Base-by-base conservation (phyloP, 2,329 filamentous ascomycete species). In the Ophiosphaerella narmari region DNA sequence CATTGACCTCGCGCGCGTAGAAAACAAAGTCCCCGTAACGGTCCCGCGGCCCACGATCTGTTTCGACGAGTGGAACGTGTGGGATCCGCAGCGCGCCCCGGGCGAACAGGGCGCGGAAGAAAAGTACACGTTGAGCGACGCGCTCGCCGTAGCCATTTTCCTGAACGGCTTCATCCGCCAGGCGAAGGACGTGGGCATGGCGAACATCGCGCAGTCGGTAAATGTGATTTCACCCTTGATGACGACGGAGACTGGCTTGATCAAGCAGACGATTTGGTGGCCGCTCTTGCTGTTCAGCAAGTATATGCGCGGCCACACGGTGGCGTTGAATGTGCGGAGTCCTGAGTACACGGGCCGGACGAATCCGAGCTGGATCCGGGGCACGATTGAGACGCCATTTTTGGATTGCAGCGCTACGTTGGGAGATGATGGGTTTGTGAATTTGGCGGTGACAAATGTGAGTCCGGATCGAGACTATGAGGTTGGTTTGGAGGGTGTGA, bases 61-160 rank as follows among this genome's bases (percentile, higher is more conserved):
- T 77, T 91, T 91, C 67, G 89, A 92, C 67, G 88, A 91, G 72
- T 91, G 89, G 89, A 92, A 91, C 68, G 88, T 91, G 7, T 92
- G 88, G 88, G 87, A 90, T 61, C 86, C 87, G 0, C 77, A 80
- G 45, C 82, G 88, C 7, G 88, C 88, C 0, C 86, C 86, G 0
- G 89, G 89, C 13, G 84, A 88, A 61, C 71, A 82, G 52, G 89
- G 89, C 13, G 89, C 86, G 5, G 88, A 91, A 72, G 88, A 91
- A 67, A 71, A 67, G 39, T 75, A 91, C 75, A 90, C 86, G 0
- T 80, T 91, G 7, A 89, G 86, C 0, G 88, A 91, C 59, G 87
- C 87, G 1, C 78, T 91, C 13, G 88, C 87, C n/a, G 88, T 91
- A 0, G 82, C 82, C 2, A 80, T 88, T 16, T 91, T 86, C 82